Conservation (phyloP, 2,329 filamentous ascomycete species). For the Ophiocordyceps camponoti-rufipedis region DNA sequence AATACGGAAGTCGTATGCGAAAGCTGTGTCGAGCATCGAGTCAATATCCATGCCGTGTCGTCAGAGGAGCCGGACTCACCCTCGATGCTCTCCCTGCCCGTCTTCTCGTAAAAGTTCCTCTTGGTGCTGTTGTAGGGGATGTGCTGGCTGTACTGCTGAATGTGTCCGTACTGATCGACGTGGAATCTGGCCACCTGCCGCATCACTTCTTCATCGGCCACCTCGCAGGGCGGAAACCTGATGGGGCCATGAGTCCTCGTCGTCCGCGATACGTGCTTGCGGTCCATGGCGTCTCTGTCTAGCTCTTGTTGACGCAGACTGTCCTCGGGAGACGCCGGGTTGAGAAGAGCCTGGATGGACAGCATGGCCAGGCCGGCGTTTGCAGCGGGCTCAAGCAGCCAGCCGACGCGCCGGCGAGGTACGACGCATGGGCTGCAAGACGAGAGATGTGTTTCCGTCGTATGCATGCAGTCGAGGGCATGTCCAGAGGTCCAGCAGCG, state of each 20-base stretch:
- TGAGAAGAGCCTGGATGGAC: constrained; percentile 47
- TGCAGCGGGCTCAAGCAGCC: constrained; percentile 2
- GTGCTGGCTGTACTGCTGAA: constrained; percentile 45
- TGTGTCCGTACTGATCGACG: constrained; percentile 47
- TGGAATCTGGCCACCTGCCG: constrained; percentile 43
- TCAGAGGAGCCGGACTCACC: constrained; percentile 28
- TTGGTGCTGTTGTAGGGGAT: constrained; percentile 94
- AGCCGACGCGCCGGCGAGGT: background rate
- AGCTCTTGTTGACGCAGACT: no score
- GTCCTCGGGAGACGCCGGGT: constrained; percentile 31
- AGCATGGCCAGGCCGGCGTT: constrained; percentile 29
- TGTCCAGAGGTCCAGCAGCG: background rate
- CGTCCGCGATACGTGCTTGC: no score
- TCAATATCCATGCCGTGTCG: background rate
- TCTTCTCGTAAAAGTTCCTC: constrained; percentile 73
- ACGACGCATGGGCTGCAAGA: background rate
- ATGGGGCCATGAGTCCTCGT: constrained; percentile 43
- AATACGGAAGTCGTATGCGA: constrained; percentile 64
- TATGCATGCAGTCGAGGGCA: background rate
- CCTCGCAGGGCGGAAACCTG: constrained; percentile 59
- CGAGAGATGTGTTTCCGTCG: background rate
- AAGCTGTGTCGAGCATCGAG: constrained; percentile 31
- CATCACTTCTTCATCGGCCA: constrained; percentile 36
- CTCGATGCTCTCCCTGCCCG: constrained; percentile 74
- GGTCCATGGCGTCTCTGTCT: background rate